Percentiles rank a stretch among this genome's conserved stretches.
These are phyloP conservation scores for Sugiyamaella valdiviana DNA, from an alignment of 805 yeast genomes.

Conservation along the genomic window DNA sequence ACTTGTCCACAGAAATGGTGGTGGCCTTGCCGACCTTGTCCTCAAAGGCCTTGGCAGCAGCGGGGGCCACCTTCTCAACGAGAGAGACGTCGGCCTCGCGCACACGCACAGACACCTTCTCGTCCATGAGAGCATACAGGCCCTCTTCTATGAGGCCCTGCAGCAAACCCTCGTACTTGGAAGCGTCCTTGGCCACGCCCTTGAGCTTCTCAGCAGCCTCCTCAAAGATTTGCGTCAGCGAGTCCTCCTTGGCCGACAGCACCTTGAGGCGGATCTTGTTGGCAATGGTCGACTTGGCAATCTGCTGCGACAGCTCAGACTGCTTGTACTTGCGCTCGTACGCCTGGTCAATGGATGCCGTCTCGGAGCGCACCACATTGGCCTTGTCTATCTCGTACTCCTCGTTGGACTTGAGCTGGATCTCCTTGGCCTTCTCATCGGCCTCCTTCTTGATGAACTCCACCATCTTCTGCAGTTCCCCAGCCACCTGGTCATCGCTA, in stretches of 20 bases:
- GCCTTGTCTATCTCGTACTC: constrained; percentile 98
- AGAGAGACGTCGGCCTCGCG: constrained; percentile 57
- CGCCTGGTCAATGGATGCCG: constrained; percentile 74
- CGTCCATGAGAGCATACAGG: constrained; percentile 62
- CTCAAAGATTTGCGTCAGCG: constrained; percentile 67
- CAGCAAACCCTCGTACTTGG: constrained; percentile 61
- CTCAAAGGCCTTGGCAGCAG: constrained; percentile 59
- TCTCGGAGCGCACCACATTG: constrained; percentile 86
- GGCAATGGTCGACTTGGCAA: constrained; percentile 88
- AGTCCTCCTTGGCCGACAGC: constrained; percentile 76
- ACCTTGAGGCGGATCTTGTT: constrained; percentile 93
- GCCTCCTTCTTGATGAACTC: constrained; percentile 99
- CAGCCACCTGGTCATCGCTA: constrained; percentile 63
- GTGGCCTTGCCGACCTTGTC: constrained; percentile 54
- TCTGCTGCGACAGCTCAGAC: constrained; percentile 88
- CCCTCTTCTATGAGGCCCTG: constrained; percentile 74
- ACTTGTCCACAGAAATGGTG: constrained; percentile 50
- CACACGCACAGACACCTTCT: constrained; percentile 55
- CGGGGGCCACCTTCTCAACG: constrained; percentile 55
- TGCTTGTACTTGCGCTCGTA: constrained; percentile 83
- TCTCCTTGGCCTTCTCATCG: constrained; percentile 96
- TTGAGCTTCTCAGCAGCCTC: constrained; percentile 60
- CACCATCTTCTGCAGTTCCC: constrained; percentile 96
- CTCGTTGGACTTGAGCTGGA: constrained; percentile 92
- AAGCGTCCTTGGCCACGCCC: constrained; percentile 45